Evolutionary conservation across 2,329 filamentous ascomycete genomes (phyloP).

Genomic region (Macrophomina phaseolina): DNA sequence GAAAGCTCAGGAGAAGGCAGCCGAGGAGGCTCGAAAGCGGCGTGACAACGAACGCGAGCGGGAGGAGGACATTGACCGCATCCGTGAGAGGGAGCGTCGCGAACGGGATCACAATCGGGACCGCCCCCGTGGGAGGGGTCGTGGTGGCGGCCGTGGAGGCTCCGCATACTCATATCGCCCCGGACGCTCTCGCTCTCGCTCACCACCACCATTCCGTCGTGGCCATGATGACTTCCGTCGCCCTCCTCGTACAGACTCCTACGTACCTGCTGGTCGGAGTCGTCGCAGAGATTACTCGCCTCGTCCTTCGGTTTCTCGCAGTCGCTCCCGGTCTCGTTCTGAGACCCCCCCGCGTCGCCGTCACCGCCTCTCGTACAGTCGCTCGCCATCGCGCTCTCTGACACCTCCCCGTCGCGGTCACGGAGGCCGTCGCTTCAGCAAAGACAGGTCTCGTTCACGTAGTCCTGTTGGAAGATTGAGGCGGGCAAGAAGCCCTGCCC

Average conservation of each 20-base stretch:
- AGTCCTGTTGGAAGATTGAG: constrained; percentile 33
- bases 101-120: constrained; percentile 52
- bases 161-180: constrained; percentile 55
- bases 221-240: constrained; percentile 52
- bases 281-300: constrained; percentile 46
- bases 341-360: constrained; percentile 47
- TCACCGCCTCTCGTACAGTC: constrained; percentile 29
- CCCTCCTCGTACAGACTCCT: constrained; percentile 60
- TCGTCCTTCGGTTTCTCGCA: constrained; percentile 31
- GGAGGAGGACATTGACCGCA: constrained; percentile 71
- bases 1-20: constrained; percentile 83
- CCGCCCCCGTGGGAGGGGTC: constrained; percentile 40
- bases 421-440: constrained; percentile 29
- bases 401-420: constrained; percentile 23
- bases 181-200: constrained; percentile 56
- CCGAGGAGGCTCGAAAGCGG: constrained; percentile 73
- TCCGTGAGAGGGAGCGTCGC: constrained; percentile 67
- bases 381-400: constrained; percentile 27
- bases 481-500: constrained; percentile 33
- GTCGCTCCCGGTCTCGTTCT: constrained; percentile 38
- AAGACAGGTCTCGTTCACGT: constrained; percentile 40
- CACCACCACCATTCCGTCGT: constrained; percentile 56
- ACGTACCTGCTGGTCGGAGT: constrained; percentile 56
- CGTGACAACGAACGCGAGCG: constrained; percentile 74
- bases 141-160: constrained; percentile 57